Evolutionary conservation across 148 eudicot species (phyloP), one percentile per base, ranked within the genome.

Genomic region (Fagopyrum tataricum): DNA sequence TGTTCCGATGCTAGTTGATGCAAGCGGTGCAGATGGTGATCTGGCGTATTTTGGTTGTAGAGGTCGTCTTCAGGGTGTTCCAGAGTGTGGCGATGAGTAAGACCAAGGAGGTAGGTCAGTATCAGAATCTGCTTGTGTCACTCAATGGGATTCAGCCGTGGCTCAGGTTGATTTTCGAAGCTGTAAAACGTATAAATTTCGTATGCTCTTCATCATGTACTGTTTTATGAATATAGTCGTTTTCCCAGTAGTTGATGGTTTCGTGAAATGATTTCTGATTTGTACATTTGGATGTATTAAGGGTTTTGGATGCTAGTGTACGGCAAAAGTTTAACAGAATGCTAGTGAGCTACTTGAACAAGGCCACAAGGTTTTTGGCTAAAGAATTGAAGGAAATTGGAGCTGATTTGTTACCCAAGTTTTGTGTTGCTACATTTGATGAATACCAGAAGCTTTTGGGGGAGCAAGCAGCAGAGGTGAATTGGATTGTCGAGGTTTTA

Each of bases 401-500:
- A 52, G 83, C 70, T 68, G 83, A 83, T 48, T 51, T 90, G 85
- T 79, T 84, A 72, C 62, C 74, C 48, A 44, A 71, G 7, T 88
- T 91, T 72, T 85, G 81, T 55, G 39, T 52, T 11, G 81, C 78
- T 56, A 82, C 88, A 73, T 79, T 91, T 73, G 66, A 73, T 7
- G 90, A 85, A 75, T 82, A 85, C 77, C 75, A 70, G 24, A 77
- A 77, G 71, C 84, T 91, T 47, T 75, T 87, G 79, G 83, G 83
- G 67, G 87, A 80, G 83, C 85, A 81, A 76, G 20, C 81, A 49
- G 39, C 26, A 41, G 86, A 91, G 93, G 97, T 95, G 73, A 78
- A 31, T 31, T 14, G 23, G 53, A 13, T 58, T 56, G 11, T 24
- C 44, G 11, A 14, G 41, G 23, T 48, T 43, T 7, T 41, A 1